Percentiles rank a stretch among this genome's conserved stretches.
Conservation (phyloP, 441 rosid genomes). For the Arabidopsis hybrid region DNA sequence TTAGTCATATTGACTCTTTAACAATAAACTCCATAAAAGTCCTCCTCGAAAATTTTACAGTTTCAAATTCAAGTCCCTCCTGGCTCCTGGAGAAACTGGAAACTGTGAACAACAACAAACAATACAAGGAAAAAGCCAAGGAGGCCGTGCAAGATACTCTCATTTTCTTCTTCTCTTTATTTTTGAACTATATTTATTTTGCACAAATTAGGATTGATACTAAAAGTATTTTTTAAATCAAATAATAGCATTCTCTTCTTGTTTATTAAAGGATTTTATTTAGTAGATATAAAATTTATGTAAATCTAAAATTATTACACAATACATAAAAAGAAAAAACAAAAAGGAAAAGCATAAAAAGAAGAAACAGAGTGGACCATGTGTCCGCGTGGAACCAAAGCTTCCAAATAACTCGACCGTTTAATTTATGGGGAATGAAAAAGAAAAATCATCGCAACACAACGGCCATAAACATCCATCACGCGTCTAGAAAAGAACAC, state of each 20-base stretch:
- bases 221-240: not conserved
- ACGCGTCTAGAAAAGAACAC: conserved; percentile 33
- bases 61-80: not conserved
- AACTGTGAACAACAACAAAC: not conserved
- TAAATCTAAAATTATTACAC: not conserved
- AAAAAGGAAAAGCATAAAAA: not conserved
- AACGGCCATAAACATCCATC: conserved; percentile 41
- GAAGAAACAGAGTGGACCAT: conserved; percentile 14
- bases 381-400: not conserved
- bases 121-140: not conserved
- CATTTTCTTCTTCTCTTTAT: too few relatives aligned
- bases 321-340: not conserved
- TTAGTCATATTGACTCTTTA: not conserved
- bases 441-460: not conserved
- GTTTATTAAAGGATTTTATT: not conserved
- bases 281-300: not conserved
- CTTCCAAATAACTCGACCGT: conserved; percentile 15
- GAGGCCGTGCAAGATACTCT: too few relatives aligned
- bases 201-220: too few relatives aligned
- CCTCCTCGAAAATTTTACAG: not conserved
- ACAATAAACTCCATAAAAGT: not conserved
- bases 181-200: too few relatives aligned
- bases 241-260: too few relatives aligned
- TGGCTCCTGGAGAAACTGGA: not conserved
- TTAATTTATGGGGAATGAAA: not conserved